Evolutionary conservation across 495 filamentous ascomycete species (phyloP).

Genomic region (Haplographium delicatum): DNA sequence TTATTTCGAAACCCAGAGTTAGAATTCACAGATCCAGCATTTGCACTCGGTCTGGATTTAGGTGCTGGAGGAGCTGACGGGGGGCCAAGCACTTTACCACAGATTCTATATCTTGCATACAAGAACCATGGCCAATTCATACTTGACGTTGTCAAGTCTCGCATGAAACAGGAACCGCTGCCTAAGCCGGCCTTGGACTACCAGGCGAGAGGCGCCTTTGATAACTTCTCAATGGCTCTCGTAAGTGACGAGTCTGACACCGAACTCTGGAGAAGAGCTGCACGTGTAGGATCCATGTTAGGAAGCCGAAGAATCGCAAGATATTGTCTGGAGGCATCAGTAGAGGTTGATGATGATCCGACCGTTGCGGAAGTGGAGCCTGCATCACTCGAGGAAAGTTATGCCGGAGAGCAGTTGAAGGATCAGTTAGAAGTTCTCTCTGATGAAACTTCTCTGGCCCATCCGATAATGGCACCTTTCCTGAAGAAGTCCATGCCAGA

Average conservation of each 20-base stretch:
- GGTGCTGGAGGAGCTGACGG: constrained; percentile 53
- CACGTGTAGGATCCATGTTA: constrained; percentile 69
- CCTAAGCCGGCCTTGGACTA: constrained; percentile 33
- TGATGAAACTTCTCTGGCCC: constrained; percentile 66
- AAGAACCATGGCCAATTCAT: constrained; percentile 93
- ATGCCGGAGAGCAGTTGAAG: constrained; percentile 74
- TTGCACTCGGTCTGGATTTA: constrained; percentile 34
- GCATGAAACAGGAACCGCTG: constrained; percentile 36
- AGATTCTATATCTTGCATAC: constrained; percentile 85
- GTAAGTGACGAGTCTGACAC: constrained; percentile 89
- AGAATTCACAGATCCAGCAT: constrained; percentile 31
- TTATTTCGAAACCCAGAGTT: constrained; percentile 56
- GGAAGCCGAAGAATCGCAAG: constrained; percentile 71
- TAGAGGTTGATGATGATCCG: constrained; percentile 77
- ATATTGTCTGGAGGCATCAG: constrained; percentile 85
- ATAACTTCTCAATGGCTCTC: constrained; percentile 67
- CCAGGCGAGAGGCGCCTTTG: constrained; percentile 44
- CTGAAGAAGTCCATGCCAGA: constrained; percentile 57
- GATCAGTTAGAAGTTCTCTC: constrained; percentile 58
- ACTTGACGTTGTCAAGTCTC: constrained; percentile 61
- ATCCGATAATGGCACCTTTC: constrained; percentile 59
- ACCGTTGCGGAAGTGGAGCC: constrained; percentile 66
- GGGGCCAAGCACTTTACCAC: constrained; percentile 72
- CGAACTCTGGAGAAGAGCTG: constrained; percentile 86
- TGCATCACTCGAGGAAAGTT: constrained; percentile 76